Base-by-base conservation (phyloP, 2,329 filamentous ascomycete genomes). In the Cladosporium oxysporum region DNA sequence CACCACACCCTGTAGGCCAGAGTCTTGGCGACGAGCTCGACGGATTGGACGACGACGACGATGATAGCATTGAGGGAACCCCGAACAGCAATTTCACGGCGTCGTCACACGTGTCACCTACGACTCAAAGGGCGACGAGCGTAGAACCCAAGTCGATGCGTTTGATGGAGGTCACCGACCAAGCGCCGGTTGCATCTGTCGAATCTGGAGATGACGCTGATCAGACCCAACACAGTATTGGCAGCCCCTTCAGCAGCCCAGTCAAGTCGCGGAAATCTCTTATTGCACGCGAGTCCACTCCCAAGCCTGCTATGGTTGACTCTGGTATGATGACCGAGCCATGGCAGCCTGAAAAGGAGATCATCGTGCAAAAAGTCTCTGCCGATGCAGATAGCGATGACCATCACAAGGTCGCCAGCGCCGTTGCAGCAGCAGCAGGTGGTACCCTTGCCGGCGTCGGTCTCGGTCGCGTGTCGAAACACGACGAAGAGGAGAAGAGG, bases 11-110 rank as follows among this genome's bases (percentile, higher is more conserved):
- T 60, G 81, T 82, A 69, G 85, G 87, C 18, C 91, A 97, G 81
- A 98, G 91, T 74, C 83, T 99, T 60, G 96, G 95, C 76, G 93
- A 93, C 49, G 95, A 99, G 78, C 85, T 99, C 50, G 92, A 91
- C 62, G 91, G 92, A 70, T 82, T 97, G 52, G 90, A 88, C 65
- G 82, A 90, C 71, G 58, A 66, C 23, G 62, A 66, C 6, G 91
- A 92, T 68, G 91, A 92, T 68, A 91, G 92, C 67, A 89, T 80
- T 65, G 74, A 77, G 57, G 74, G 72, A 12, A 79, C 77, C 7
- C 74, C 76, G 16, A 71, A 69, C 44, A 69, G 66, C 35, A 64
- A 63, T 12, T 64, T 60, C 55, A 84, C 97, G 49, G 67, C 57
- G 23, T 71, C 68, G 3, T 65, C 69, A 5, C 84, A 97, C 50